Conservation (phyloP, 169 alveolate genomes). For the Plasmodium falciparum region DNA sequence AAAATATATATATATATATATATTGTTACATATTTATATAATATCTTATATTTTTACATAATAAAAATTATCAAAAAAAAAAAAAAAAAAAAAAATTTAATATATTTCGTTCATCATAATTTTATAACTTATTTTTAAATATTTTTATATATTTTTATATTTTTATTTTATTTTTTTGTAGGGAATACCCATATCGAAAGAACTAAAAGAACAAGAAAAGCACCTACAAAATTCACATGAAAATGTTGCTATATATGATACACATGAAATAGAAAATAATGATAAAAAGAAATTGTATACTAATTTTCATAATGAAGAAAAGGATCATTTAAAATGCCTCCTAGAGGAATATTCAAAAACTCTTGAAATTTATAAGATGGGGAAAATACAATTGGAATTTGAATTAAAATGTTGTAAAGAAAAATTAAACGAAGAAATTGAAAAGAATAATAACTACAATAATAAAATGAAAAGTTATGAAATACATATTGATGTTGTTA, state of each 20-base stretch:
- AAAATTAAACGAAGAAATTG: slow-evolving; percentile 43
- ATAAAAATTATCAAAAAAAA: background rate
- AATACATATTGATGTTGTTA: slow-evolving; percentile 13
- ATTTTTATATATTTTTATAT: too few species aligned
- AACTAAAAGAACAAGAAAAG: too few species aligned
- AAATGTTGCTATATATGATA: background rate
- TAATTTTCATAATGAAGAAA: background rate
- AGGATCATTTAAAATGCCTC: slow-evolving; percentile 6
- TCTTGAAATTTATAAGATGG: slow-evolving; percentile 3
- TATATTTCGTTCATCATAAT: too few species aligned
- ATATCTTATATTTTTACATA: background rate
- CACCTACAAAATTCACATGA: background rate
- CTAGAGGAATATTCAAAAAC: slow-evolving; percentile 11
- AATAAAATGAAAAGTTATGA: slow-evolving; percentile 30
- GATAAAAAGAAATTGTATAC: background rate
- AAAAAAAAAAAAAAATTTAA: background rate
- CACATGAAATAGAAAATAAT: background rate
- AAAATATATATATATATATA: background rate
- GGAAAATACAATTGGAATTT: background rate
- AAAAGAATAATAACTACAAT: slow-evolving; percentile 24
- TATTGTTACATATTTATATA: background rate
- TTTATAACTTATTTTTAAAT: too few species aligned
- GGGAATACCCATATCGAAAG: too few species aligned
- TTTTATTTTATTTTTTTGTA: too few species aligned
- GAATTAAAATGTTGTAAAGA: slow-evolving; percentile 37